Conservation (phyloP, 495 filamentous ascomycete species). For the Halenospora varia region DNA sequence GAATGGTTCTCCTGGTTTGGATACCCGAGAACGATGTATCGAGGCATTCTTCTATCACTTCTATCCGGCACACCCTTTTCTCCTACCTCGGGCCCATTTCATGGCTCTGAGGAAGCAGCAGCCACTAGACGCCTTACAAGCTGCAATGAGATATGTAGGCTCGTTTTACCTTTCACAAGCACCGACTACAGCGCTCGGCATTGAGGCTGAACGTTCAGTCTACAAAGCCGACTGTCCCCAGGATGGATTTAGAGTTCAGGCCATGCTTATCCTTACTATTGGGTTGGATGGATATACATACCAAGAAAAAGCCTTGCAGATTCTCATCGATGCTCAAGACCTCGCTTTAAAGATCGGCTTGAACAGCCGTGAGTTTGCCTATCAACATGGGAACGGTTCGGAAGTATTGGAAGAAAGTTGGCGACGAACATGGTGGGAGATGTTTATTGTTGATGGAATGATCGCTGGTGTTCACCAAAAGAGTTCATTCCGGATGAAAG, state of each 20-base stretch:
- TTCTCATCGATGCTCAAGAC: slow-evolving; percentile 62
- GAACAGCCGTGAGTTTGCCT: slow-evolving; percentile 54
- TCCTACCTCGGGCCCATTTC: slow-evolving; percentile 46
- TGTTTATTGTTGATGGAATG: slow-evolving; percentile 76
- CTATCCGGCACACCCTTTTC: slow-evolving; percentile 64
- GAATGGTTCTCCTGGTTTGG: slow-evolving; percentile 4
- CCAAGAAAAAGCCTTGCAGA: slow-evolving; percentile 58
- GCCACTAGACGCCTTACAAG: slow-evolving; percentile 40
- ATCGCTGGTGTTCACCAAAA: slow-evolving; percentile 52
- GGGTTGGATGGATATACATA: slow-evolving; percentile 74
- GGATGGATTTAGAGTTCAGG: slow-evolving; percentile 71
- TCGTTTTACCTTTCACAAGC: slow-evolving; percentile 55
- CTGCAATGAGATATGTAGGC: slow-evolving; percentile 68
- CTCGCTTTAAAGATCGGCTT: slow-evolving; percentile 72
- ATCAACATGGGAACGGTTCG: slow-evolving; percentile 40
- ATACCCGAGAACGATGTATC: slow-evolving; percentile 36
- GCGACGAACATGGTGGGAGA: slow-evolving; percentile 88
- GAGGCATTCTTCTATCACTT: slow-evolving; percentile 61
- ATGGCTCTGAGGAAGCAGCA: slow-evolving; percentile 40
- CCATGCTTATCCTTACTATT: slow-evolving; percentile 70
- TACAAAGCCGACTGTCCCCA: slow-evolving; percentile 44
- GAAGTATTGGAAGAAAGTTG: slow-evolving; percentile 63
- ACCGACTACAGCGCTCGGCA: slow-evolving; percentile 46
- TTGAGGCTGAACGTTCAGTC: slow-evolving; percentile 50
- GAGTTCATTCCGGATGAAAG: slow-evolving; percentile 53